These are phyloP conservation scores for Phytophthora idaei DNA, from an alignment of 352 stramenopile genomes.

Conservation along the genomic window DNA sequence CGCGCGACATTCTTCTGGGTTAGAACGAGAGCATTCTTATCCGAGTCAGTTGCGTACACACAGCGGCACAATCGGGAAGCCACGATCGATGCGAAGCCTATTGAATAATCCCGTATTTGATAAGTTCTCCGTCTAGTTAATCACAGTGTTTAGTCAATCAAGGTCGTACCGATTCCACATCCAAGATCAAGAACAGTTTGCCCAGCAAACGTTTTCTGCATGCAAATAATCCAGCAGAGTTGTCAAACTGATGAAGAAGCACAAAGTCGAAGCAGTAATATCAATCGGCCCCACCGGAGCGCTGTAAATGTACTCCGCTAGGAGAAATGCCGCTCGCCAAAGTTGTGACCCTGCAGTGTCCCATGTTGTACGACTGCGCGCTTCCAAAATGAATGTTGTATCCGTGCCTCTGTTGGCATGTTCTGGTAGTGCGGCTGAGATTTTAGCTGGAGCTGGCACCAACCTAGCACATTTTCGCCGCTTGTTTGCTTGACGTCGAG, in stretches of 20 bases:
- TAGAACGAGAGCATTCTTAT: constrained; percentile 43
- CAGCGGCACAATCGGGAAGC: constrained; percentile 37
- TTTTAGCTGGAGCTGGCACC: constrained; percentile 4
- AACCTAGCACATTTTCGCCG: background rate
- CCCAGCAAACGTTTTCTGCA: constrained; percentile 17
- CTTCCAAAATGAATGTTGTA: constrained; percentile 30
- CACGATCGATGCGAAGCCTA: constrained; percentile 55
- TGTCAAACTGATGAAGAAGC: background rate
- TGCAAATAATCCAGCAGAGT: background rate
- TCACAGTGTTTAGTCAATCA: background rate
- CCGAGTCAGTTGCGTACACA: constrained; percentile 57
- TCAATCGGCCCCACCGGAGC: constrained; percentile 14
- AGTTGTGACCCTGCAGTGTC: constrained; percentile 47
- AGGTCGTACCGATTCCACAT: constrained; percentile 53
- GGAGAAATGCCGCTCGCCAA: constrained; percentile 62
- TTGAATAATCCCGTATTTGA: background rate
- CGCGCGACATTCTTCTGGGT: constrained; percentile 40
- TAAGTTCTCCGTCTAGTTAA: background rate
- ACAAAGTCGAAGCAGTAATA: background rate
- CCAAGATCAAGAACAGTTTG: constrained; percentile 57
- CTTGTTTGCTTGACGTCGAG: background rate
- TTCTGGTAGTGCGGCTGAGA: background rate
- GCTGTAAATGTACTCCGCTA: constrained; percentile 56
- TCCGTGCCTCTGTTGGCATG: constrained; percentile 7
- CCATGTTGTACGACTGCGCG: constrained; percentile 30